Evolutionary conservation across 371 early-diverging fungal genomes (phyloP).

Genomic region (Dentiscutata heterogama): DNA sequence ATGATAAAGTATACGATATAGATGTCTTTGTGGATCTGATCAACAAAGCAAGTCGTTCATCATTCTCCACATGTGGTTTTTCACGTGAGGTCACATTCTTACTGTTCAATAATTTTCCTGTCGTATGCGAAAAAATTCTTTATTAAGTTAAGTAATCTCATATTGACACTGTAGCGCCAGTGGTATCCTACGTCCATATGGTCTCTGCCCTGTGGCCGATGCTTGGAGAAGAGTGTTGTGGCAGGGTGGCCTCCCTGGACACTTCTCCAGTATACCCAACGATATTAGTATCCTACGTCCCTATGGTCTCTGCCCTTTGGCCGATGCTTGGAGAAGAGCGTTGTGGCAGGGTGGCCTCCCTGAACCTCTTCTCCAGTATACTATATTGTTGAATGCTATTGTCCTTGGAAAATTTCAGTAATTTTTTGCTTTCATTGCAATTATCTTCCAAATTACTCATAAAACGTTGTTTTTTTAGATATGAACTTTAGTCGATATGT

Average conservation of each 20-base stretch:
- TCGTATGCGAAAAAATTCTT: too few species aligned
- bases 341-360: conserved; percentile 1
- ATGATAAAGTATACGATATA: too few species aligned
- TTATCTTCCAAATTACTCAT: conserved; percentile 16
- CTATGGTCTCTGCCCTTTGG: conserved; percentile 43
- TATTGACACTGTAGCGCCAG: neutral
- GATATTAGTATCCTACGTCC: conserved; percentile 29
- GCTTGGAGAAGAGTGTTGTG: conserved; percentile 15
- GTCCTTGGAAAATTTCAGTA: too few species aligned
- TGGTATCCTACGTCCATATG: conserved; percentile 35
- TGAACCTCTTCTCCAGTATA: conserved; percentile 39
- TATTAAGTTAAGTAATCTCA: neutral
- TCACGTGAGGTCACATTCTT: too few species aligned
- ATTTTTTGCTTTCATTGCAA: conserved; percentile 1
- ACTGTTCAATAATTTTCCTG: too few species aligned
- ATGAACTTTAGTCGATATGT: conserved; percentile 34
- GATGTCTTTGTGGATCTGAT: too few species aligned
- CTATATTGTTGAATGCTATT: conserved; percentile 28
- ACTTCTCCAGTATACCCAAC: conserved; percentile 32
- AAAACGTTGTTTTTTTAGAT: conserved; percentile 20
- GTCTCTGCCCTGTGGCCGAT: conserved; percentile 42
- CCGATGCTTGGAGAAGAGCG: conserved; percentile 37
- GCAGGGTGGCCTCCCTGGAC: neutral
- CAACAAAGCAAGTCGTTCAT: too few species aligned
- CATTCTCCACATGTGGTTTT: too few species aligned